Evolutionary conservation across 2,329 filamentous ascomycete genomes (phyloP).

Genomic region (Cladosporium sp.): DNA sequence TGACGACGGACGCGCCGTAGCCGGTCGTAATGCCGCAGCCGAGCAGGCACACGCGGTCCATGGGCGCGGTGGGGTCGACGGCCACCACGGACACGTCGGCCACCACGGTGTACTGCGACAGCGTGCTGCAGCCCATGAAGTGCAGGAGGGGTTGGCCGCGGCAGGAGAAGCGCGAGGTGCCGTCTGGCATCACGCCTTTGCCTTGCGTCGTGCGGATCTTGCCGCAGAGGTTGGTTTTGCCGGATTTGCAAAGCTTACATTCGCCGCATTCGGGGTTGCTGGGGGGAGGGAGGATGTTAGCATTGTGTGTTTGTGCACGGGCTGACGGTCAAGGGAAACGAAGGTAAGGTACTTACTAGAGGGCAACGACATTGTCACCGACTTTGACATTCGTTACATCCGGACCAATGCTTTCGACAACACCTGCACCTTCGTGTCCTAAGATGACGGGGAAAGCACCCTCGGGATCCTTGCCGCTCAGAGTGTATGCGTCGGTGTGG

Average conservation of each 20-base stretch:
- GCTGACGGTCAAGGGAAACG: not conserved
- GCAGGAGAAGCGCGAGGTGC: slow-evolving; percentile 83
- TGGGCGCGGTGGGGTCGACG: slow-evolving; percentile 79
- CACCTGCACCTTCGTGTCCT: slow-evolving; percentile 68
- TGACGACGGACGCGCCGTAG: slow-evolving; percentile 88
- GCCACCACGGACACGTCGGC: slow-evolving; percentile 95
- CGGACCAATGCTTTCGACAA: slow-evolving; percentile 62
- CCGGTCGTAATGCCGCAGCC: slow-evolving; percentile 96
- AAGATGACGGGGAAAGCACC: slow-evolving; percentile 82
- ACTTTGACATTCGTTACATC: slow-evolving; percentile 88
- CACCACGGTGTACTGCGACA: slow-evolving; percentile 94
- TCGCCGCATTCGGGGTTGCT: slow-evolving; percentile 92
- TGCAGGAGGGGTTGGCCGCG: slow-evolving; percentile 89
- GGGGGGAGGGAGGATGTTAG: slow-evolving; percentile 11
- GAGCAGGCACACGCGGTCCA: slow-evolving; percentile 89
- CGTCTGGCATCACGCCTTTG: slow-evolving; percentile 90
- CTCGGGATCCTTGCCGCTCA: slow-evolving; percentile 92
- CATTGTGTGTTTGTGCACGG: not conserved
- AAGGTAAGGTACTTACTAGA: slow-evolving; percentile 57
- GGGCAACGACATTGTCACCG: slow-evolving; percentile 81
- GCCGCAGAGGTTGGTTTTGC: slow-evolving; percentile 96
- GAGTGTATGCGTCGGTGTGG: slow-evolving; percentile 90
- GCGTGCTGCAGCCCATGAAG: slow-evolving; percentile 97
- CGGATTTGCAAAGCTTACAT: slow-evolving; percentile 98
- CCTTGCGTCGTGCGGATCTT: slow-evolving; percentile 96